phyloP scores from a whole-genome alignment of 306 rosid genomes.

The Vicia faba region DNA sequence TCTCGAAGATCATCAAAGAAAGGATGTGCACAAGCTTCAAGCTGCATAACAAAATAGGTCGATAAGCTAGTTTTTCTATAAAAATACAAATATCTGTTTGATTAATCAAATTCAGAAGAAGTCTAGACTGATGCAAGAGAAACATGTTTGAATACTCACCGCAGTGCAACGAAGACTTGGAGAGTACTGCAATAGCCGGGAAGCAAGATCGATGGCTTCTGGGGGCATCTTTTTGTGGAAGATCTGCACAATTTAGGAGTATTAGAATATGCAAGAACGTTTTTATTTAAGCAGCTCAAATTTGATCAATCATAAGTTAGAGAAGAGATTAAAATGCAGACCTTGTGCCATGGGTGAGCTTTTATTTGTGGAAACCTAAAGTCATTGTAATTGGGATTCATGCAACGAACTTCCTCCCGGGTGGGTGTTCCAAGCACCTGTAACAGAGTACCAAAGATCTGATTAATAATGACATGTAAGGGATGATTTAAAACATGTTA shows the following conservation, averaged over 20 bases:
- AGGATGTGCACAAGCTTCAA: slow-evolving; percentile 94
- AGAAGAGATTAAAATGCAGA: slow-evolving; percentile 40
- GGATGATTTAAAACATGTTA: slow-evolving; percentile 7
- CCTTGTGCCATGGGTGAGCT: slow-evolving; percentile 99
- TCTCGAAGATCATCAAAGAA: slow-evolving; percentile 94
- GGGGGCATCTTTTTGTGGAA: slow-evolving; percentile 98
- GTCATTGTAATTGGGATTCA: slow-evolving; percentile 95
- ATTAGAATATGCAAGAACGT: slow-evolving; percentile 32
- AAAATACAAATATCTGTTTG: background rate
- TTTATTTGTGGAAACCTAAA: slow-evolving; percentile 87
- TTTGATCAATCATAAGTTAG: background rate
- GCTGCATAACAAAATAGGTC: slow-evolving; percentile 55
- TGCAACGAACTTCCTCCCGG: slow-evolving; percentile 96
- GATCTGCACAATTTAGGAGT: slow-evolving; percentile 50
- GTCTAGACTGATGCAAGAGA: background rate
- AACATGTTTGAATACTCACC: slow-evolving; percentile 51
- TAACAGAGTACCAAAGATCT: slow-evolving; percentile 24
- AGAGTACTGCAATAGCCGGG: slow-evolving; percentile 89
- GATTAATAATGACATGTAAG: slow-evolving; percentile 1
- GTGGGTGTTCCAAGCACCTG: slow-evolving; percentile 99
- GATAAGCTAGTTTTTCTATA: slow-evolving; percentile 3
- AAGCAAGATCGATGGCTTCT: slow-evolving; percentile 93
- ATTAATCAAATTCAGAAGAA: slow-evolving; percentile 13
- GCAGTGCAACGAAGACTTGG: slow-evolving; percentile 97
- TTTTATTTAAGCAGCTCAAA: slow-evolving; percentile 3